A percentile compares a stretch with the other conserved stretches of the same genome.
phyloP scores from a whole-genome alignment of 192 early-diverging fungal species.

The Linnemannia schmuckeri region DNA sequence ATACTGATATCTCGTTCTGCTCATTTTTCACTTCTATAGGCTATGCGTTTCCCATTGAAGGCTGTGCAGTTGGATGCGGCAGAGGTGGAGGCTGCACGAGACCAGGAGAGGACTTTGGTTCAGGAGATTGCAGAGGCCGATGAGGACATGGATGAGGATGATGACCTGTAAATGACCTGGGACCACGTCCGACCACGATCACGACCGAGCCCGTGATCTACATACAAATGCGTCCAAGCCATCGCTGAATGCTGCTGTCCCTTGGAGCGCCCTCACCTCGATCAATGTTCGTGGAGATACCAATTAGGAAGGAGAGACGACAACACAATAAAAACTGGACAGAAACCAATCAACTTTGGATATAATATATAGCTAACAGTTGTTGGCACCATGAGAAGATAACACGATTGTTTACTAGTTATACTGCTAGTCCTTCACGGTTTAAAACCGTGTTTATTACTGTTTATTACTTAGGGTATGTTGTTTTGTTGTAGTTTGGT shows the following conservation, averaged over 20 bases:
- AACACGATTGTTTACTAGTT: no score
- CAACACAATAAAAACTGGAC: background rate
- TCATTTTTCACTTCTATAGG: constrained; percentile 49
- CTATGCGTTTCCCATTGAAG: constrained; percentile 95
- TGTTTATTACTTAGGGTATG: background rate
- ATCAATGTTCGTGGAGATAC: constrained; percentile 2
- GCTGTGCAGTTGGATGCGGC: constrained; percentile 89
- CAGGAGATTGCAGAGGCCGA: constrained; percentile 94
- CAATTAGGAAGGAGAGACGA: background rate
- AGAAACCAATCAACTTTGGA: background rate
- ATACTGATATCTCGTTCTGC: constrained; percentile 13
- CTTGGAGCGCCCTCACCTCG: background rate
- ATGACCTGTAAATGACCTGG: constrained; percentile 28
- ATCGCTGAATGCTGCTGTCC: background rate
- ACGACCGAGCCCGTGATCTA: background rate
- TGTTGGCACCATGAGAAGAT: no score
- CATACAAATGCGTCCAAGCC: background rate
- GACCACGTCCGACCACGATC: background rate
- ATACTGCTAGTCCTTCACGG: no score
- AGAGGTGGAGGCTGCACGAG: constrained; percentile 82
- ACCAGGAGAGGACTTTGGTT: constrained; percentile 92
- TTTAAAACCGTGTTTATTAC: background rate
- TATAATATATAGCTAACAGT: no score
- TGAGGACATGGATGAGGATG: constrained; percentile 87
- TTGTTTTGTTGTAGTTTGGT: background rate